Evolutionary conservation across 495 filamentous ascomycete genomes (phyloP), one percentile per base, ranked within the genome.

Genomic region (Polyplosphaeria fusca): DNA sequence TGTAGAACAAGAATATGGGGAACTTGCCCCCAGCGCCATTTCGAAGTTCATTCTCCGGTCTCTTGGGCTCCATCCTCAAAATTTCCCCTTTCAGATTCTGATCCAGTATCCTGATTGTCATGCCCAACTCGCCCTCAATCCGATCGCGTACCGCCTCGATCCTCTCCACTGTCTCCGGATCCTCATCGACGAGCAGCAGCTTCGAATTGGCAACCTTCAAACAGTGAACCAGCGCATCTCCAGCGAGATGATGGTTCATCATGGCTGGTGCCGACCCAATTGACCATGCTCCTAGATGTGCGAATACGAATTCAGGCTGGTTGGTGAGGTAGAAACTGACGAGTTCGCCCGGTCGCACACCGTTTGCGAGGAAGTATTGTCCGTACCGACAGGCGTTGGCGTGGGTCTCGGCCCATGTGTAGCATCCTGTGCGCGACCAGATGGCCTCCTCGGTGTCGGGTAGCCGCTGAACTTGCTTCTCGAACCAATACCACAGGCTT

Each of bases 321-420:
- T 90, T 92, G 52, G 75, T 76, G 64, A 90, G 75, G 69, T 84
- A 89, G 52, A 91, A 77, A 3, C 77, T 79, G 0, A 89, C 83
- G 2, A 89, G 70, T 5, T 89, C 81, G n/a, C 81, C 80, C 1
- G 80, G 79, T 62, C 77, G 65, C 18, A 90, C 79, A 5, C 83
- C 83, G 25, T 79, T 69, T 1, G 75, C 67, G 12, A 81, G 70
- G 64, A 85, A 87, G 72, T 77, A 90, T 47, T 82, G 74, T 0
- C 78, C 86, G 55, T 84, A 88, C 55, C 83, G 84, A 59, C 80
- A 77, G 11, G 73, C 74, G 13, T 76, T 72, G 4, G 75, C 76
- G 28, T 81, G 75, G 0, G 80, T 67, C 55, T 89, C 76, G 12
- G 67, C 70, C 71, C 80, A 89, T 2, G 82, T 86, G 71, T 85